Base-by-base conservation (phyloP, 2,329 filamentous ascomycete genomes). In the Venturiaceae sp. region DNA sequence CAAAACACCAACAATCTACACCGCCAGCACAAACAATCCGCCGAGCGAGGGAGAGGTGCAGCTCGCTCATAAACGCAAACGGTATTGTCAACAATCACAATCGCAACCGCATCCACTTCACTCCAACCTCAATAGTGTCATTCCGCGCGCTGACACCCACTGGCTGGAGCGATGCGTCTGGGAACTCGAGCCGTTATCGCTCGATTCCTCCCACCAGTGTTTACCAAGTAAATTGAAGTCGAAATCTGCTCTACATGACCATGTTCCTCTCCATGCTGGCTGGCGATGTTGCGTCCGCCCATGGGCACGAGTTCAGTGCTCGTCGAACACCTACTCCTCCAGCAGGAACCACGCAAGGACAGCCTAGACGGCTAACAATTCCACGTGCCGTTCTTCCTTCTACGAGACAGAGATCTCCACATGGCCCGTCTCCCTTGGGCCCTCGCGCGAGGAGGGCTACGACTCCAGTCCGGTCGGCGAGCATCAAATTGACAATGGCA, bases 251-350 rank as follows among this genome's bases (percentile, higher is more conserved):
- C 4, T 32, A 3, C 26, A 44, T n/a, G 19, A 58, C 37, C n/a
- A 73, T 71, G 68, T 65, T 72, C 64, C 64, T 72, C 62, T 69
- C 71, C 64, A 69, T 71, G 67, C 64, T 72, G 61, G 67, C 69
- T 55, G 66, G 70, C 58, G 68, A 72, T 61, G 64, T 68, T 57
- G 67, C 67, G 39, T 62, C 64, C 53, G 64, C 68, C 64, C 70
- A 72, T 62, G 66, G 64, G 63, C 66, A 68, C 60, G 67, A 69
- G 32, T 65, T 62, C 62, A 65, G 68, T n/a, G n/a, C n/a, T n/a
- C n/a, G n/a, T 41, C 47, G 63, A 63, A 64, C 36, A 59, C 28
- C 58, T 59, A 66, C 67, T 65, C 60, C 62, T 64, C 65, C 60
- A 68, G 63, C 61, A 37, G 46, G 26, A 39, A 30, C 28, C 13